Base-by-base conservation (phyloP, 176 grass and related monocot genomes). In the Lolium perenne region DNA sequence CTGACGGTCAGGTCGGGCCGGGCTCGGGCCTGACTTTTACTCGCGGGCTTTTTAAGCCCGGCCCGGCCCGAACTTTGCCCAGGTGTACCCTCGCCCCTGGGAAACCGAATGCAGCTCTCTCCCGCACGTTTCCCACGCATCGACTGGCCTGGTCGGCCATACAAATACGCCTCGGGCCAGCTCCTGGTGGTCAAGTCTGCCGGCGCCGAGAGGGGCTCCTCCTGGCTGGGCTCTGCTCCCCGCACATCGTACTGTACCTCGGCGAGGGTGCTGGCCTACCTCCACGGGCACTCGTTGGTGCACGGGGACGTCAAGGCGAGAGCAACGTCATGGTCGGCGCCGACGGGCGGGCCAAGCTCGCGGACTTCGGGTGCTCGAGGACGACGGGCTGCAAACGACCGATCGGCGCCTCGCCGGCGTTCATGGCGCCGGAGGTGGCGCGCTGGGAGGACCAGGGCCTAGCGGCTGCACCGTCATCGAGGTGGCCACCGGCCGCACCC, bases 251-350 rank as follows among this genome's bases (percentile, higher is more conserved):
- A 45, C 73, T 87, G 23, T 93, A 77, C 84, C 86, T 93, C 45
- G 91, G 94, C 2, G 32, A 35, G 32, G 32, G 95, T 70, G 61
- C 88, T 97, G 11, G 83, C 77, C 0, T 94, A 94, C 73, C 81
- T 97, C 76, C 92, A 92, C 82, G 87, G 70, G 6, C 45, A 63
- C 2, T 80, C 83, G 9, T 76, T 97, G 5, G 90, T 89, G 13
- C 92, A 97, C 87, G 87, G 94, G 16, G 92, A 92, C 32, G 84
- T 97, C 56, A 97, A 97, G 88, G 72, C 86, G 2, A 26, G 85
- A 41, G n/a, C n/a, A 94, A 97, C 85, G 86, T 97, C 11, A 29
- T 97, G 77, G 66, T 97, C 66, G 83, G 85, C 65, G 84, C 60
- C 29, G 88, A 94, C 12, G 90, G 26, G 26, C 26, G 26, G 0